These are phyloP conservation scores for Solanum megistacrolobum DNA, from an alignment of 257 asterid species.

Conservation along the genomic window DNA sequence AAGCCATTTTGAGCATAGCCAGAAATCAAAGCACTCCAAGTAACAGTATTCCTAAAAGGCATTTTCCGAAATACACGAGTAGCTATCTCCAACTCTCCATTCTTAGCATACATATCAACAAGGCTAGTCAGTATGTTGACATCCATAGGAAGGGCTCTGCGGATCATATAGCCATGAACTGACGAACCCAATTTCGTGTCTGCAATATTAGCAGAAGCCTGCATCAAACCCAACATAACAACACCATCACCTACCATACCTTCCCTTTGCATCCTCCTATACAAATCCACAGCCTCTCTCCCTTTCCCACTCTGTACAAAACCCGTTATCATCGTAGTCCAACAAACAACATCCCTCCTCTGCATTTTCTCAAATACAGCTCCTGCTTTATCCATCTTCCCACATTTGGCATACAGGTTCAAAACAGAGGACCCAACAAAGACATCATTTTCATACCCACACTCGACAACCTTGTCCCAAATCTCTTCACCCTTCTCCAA, in stretches of 20 bases:
- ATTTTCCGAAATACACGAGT: slow-evolving; percentile 34
- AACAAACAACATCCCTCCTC: slow-evolving; percentile 53
- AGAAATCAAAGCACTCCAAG: slow-evolving; percentile 76
- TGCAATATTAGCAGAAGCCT: slow-evolving; percentile 40
- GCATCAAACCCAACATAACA: slow-evolving; percentile 51
- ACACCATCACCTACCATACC: slow-evolving; percentile 62
- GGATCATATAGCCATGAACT: slow-evolving; percentile 55
- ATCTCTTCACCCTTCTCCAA: slow-evolving; percentile 38
- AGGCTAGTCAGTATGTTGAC: slow-evolving; percentile 54
- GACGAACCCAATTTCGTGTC: slow-evolving; percentile 45
- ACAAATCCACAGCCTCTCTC: slow-evolving; percentile 35
- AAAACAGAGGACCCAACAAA: slow-evolving; percentile 67
- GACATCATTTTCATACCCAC: slow-evolving; percentile 50
- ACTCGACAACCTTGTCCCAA: slow-evolving; percentile 37
- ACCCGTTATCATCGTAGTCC: slow-evolving; percentile 67
- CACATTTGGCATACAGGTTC: slow-evolving; percentile 49
- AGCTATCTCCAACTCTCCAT: slow-evolving; percentile 42
- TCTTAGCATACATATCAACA: slow-evolving; percentile 69
- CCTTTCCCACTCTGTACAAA: slow-evolving; percentile 43
- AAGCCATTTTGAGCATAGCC: slow-evolving; percentile 59
- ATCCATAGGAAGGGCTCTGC: slow-evolving; percentile 33
- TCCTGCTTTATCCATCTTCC: slow-evolving; percentile 50
- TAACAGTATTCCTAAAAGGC: slow-evolving; percentile 33
- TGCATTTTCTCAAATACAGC: slow-evolving; percentile 43
- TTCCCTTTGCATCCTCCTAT: slow-evolving; percentile 37